Conservation (phyloP, 345 rosid genomes). For the Nasturtium officinale region DNA sequence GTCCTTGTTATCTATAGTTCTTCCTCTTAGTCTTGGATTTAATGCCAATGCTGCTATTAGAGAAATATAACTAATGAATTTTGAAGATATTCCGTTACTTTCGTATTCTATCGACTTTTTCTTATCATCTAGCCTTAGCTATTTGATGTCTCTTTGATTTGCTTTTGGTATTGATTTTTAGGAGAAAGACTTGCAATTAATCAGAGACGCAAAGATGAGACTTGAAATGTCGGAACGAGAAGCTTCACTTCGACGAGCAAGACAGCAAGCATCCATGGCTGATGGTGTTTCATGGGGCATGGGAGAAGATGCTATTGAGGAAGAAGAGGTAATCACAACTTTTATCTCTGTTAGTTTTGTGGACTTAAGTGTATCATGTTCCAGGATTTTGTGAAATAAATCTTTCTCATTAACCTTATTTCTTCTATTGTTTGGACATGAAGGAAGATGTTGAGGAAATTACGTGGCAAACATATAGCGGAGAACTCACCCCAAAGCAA, state of each 20-base stretch:
- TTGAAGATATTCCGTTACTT: background rate
- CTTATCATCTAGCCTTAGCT: constrained; percentile 13
- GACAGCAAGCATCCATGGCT: constrained; percentile 69
- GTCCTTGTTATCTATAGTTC: background rate
- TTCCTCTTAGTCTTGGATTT: background rate
- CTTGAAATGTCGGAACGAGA: constrained; percentile 69
- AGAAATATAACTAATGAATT: background rate
- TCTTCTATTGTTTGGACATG: constrained; percentile 24
- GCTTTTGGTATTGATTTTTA: constrained; percentile 37
- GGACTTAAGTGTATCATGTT: background rate
- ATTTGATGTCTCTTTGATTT: background rate
- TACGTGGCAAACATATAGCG: constrained; percentile 95
- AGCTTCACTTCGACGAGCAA: constrained; percentile 88
- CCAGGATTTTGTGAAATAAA: background rate
- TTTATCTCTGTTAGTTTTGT: background rate
- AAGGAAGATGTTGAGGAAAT: constrained; percentile 88
- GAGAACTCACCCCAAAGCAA: constrained; percentile 94
- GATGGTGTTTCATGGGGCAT: constrained; percentile 99
- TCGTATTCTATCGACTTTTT: background rate
- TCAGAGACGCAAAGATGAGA: constrained; percentile 61
- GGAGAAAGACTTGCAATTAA: constrained; percentile 67
- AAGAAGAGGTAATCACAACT: constrained; percentile 62
- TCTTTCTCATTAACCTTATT: constrained; percentile 6
- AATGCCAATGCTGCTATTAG: background rate
- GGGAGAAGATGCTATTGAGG: constrained; percentile 98